A percentile compares a stretch with the other conserved stretches of the same genome.
phyloP scores from a whole-genome alignment of 1,284 basidiomycete genomes.

The Pseudozyma hubeiensis region DNA sequence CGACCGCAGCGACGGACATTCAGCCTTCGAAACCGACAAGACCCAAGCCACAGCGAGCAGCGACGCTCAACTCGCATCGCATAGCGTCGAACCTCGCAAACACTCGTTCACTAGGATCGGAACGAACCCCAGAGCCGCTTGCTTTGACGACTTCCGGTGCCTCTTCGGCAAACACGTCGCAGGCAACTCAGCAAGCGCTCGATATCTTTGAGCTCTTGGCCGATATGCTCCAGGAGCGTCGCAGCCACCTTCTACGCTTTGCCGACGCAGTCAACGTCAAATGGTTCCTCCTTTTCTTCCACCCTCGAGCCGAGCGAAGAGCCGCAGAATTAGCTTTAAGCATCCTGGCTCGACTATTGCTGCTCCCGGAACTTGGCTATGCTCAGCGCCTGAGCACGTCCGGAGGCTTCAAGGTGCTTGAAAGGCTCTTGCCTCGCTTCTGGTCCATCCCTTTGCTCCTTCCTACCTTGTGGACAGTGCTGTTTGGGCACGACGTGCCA shows the following conservation, averaged over 20 bases:
- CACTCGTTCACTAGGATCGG: not conserved
- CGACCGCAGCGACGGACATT: constrained; percentile 48
- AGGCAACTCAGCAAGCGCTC: constrained; percentile 18
- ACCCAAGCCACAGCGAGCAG: constrained; percentile 16
- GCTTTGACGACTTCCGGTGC: no score
- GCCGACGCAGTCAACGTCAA: constrained; percentile 50
- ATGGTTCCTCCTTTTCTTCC: constrained; percentile 61
- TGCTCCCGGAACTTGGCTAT: constrained; percentile 22
- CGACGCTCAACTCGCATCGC: constrained; percentile 5
- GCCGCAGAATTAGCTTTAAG: constrained; percentile 44
- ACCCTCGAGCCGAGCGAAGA: constrained; percentile 47
- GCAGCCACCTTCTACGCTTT: constrained; percentile 37
- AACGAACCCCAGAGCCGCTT: not conserved
- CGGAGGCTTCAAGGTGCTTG: constrained; percentile 79
- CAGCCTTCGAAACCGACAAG: not conserved
- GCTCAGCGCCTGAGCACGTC: constrained; percentile 74
- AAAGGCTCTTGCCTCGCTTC: constrained; percentile 78
- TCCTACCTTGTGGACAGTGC: constrained; percentile 76
- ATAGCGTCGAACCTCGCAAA: no score
- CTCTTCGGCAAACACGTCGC: not conserved
- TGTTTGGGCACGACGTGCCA: constrained; percentile 72
- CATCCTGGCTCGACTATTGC: constrained; percentile 47
- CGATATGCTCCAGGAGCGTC: constrained; percentile 42
- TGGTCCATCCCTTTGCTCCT: constrained; percentile 75
- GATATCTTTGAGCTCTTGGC: constrained; percentile 49